Base-by-base conservation (phyloP, 2,329 filamentous ascomycete genomes). In the Didymella pomorum region DNA sequence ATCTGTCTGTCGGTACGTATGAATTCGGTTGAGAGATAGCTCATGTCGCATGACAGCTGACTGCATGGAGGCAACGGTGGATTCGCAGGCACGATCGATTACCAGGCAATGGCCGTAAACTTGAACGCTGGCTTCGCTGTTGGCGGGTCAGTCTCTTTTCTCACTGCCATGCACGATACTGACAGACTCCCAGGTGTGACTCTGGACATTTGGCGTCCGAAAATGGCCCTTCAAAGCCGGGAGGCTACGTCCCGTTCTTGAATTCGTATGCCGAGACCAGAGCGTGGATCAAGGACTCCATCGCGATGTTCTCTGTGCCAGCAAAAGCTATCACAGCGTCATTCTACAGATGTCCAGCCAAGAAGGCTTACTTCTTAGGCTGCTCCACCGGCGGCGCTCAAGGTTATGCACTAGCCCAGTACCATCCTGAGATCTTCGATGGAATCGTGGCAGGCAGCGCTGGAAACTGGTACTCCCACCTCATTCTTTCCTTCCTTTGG, bases 1-100 rank as follows among this genome's bases (percentile, higher is more conserved):
- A 49, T 28, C 14, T 49, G n/a, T 49, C 46, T 18, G 46, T 39
- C n/a, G 46, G 33, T 49, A 20, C 14, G 46, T 20, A 20, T 39
- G n/a, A 20, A 20, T 4, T 18, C 8, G 21, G 18, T 14, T 10
- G 16, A 10, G 21, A 7, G 18, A 10, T 11, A 3, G 1, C 7
- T 2, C 7, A 18, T 20, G n/a, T 10, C 11, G 2, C 35, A 11
- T 3, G 35, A 10, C 2, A 18, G 16, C 42, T 44, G 5, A 44
- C 42, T 28, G 1, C 10, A n/a, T 18, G 6, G 11, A 39, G 46
- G 46, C 2, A 39, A 49, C 18, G 46, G 46, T 16, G 33, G 33
- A n/a, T 49, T 49, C 14, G 31, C 46, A 16, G 46, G 46, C 23
- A 16, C 33, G 6, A 39, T 49, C 12, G 31, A 49, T 4, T 49